Evolutionary conservation across 352 stramenopile genomes (phyloP), one percentile per base, ranked within the genome.

Genomic region (Phytopythium ostracodes): DNA sequence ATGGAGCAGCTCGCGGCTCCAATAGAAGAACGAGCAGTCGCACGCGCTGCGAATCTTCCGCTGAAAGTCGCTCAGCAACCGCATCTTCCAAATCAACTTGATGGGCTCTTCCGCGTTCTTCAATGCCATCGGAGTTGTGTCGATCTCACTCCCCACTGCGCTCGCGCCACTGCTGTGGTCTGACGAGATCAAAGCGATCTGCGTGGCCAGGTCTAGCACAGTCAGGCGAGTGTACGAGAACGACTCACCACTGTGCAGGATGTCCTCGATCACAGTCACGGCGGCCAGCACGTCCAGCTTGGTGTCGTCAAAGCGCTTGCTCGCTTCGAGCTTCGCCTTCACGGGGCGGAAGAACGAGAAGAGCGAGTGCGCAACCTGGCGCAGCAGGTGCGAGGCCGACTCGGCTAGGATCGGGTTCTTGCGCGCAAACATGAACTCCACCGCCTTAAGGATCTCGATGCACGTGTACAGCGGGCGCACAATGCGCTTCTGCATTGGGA

Each of bases 1-100:
- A 46, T 91, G 77, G 20, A 98, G 67, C 22, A 98, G 62, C 69
- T 98, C 91, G 4, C 84, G 81, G 62, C 92, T 95, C 83, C 94
- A 98, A 71, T 98, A 98, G 36, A 98, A 89, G 65, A 97, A 96
- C 10, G 89, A 96, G 64, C 88, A 97, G 68, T 97, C 90, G 65
- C 91, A 97, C 4, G 84, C 89, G 43, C 73, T 77, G 20, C 79
- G 71, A 49, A 98, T 87, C 50, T 88, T 87, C 11, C 86, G 80
- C 64, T 98, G 91, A 62, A 97, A 96, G 63, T 94, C 88, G 59
- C 82, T 91, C 51, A 98, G 66, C 36, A 97, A 60, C 20, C 80
- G 77, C 50, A 98, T 68, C 62, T 92, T 92, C 77, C 87, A 93
- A 43, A 94, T 90, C 20, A 93, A 62, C 57, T 91, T 92, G 31